phyloP scores from a whole-genome alignment of 2,329 filamentous ascomycete species.

The Dothistroma septosporum region DNA sequence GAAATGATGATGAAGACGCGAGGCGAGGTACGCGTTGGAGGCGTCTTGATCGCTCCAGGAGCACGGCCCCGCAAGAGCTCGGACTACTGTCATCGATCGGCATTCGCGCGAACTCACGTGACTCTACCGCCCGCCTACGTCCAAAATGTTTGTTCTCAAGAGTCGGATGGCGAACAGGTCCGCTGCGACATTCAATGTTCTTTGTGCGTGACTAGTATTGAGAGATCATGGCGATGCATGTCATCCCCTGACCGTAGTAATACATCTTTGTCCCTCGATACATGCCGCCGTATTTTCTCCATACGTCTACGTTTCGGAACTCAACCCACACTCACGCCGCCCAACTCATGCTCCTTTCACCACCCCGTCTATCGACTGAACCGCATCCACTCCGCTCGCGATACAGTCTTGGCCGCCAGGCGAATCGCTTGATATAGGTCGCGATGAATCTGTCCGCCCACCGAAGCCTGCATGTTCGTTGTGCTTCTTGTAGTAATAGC shows the following conservation, averaged over 20 bases:
- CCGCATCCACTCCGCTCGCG: not conserved
- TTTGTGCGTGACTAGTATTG: not conserved
- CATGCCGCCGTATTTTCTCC: not conserved
- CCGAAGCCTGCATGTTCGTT: constrained; percentile 72
- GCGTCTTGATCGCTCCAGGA: not conserved
- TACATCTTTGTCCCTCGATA: not conserved
- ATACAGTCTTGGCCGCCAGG: not conserved
- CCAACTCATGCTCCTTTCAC: constrained; percentile 4
- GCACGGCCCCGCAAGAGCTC: not conserved
- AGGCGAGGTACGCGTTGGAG: not conserved
- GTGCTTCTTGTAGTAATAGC: constrained; percentile 77
- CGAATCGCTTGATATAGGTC: not conserved
- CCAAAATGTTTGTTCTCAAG: not conserved
- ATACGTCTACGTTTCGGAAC: not conserved
- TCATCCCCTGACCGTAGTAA: not conserved
- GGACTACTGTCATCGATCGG: not conserved
- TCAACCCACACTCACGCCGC: not conserved
- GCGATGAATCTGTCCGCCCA: not conserved
- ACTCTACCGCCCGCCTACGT: not conserved
- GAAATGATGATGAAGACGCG: not conserved
- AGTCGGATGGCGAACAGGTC: too few relatives aligned
- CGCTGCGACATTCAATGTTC: too few relatives aligned
- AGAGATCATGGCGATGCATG: not conserved
- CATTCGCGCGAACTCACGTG: not conserved
- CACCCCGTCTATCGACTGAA: constrained; percentile 11